phyloP scores from a whole-genome alignment of 257 asterid species.

The Eustoma russellianum region DNA sequence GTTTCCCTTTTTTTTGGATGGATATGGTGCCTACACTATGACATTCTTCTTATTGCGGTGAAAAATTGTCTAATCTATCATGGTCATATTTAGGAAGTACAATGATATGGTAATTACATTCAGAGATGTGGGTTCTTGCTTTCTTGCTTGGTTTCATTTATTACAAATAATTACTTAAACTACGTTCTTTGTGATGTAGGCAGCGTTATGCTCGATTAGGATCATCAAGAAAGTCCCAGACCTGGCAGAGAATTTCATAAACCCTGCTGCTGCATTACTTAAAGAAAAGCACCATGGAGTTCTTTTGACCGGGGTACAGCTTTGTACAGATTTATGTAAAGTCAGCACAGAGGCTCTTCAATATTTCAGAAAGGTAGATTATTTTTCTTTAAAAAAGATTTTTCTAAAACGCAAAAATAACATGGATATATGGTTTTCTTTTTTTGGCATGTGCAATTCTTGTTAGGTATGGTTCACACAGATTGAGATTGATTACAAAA shows the following conservation, averaged over 20 bases:
- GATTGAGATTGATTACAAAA: too few species aligned
- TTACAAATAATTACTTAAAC: background rate
- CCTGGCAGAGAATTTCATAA: slow-evolving; percentile 83
- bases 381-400: background rate
- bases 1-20: too few species aligned
- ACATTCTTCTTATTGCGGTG: too few species aligned
- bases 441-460: background rate
- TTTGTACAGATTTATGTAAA: slow-evolving; percentile 76
- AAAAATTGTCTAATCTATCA: too few species aligned
- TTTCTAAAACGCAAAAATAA: too few species aligned
- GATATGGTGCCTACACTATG: too few species aligned
- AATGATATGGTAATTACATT: too few species aligned
- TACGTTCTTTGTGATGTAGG: slow-evolving; percentile 34
- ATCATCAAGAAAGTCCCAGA: slow-evolving; percentile 96
- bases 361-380: slow-evolving; percentile 63
- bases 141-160: background rate
- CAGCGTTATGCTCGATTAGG: slow-evolving; percentile 92
- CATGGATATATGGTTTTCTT: background rate
- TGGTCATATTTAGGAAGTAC: too few species aligned
- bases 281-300: slow-evolving; percentile 99
- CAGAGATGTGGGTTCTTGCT: background rate
- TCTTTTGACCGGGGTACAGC: slow-evolving; percentile 85
- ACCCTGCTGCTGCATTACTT: slow-evolving; percentile 66
- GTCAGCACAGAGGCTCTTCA: slow-evolving; percentile 85
- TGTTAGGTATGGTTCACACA: background rate